These are phyloP conservation scores for Monosporascus sp. DNA, from an alignment of 2,329 filamentous ascomycete species.

Conservation along the genomic window DNA sequence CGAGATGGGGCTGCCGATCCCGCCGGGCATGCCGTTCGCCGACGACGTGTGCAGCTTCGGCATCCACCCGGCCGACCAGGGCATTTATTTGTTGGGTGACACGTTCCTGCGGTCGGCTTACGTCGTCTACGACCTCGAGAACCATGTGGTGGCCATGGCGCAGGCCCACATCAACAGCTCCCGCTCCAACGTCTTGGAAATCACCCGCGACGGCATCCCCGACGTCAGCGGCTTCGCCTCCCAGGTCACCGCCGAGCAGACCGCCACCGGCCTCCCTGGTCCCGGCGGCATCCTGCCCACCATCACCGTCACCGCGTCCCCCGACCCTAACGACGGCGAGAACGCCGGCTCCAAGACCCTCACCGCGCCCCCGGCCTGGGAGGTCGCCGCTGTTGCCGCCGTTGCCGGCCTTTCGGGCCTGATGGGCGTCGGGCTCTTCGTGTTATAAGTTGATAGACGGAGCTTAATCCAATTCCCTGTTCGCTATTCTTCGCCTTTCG, in stretches of 20 bases:
- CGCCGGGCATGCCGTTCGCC: conserved; percentile 30
- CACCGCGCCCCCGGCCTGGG: conserved; percentile 14
- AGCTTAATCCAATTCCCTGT: too few relatives aligned
- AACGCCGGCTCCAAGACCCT: conserved; percentile 13
- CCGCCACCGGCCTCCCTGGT: conserved; percentile 15
- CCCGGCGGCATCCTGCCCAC: conserved; percentile 4
- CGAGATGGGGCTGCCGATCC: conserved; percentile 17
- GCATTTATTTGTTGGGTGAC: conserved; percentile 39
- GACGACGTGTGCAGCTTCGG: conserved; percentile 48
- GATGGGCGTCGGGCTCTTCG: conserved; percentile 19
- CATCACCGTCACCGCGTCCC: conserved; percentile 5
- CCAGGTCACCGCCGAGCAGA: conserved; percentile 20
- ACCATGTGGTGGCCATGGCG: conserved; percentile 45
- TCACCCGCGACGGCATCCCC: conserved; percentile 36
- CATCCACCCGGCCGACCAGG: conserved; percentile 34
- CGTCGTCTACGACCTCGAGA: conserved; percentile 49
- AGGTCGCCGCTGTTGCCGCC: conserved; percentile 12
- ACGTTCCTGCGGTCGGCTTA: conserved; percentile 45
- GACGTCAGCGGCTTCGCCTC: conserved; percentile 37
- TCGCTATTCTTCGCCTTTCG: too few relatives aligned
- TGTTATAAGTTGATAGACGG: conserved; percentile 8
- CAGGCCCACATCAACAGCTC: conserved; percentile 46
- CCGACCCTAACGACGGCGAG: conserved; percentile 2
- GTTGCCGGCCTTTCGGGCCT: conserved; percentile 19
- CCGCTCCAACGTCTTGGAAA: conserved; percentile 38